Evolutionary conservation across 1,284 basidiomycete species (phyloP), one percentile per base, ranked within the genome.

Genomic region (Sporisorium reilianum): DNA sequence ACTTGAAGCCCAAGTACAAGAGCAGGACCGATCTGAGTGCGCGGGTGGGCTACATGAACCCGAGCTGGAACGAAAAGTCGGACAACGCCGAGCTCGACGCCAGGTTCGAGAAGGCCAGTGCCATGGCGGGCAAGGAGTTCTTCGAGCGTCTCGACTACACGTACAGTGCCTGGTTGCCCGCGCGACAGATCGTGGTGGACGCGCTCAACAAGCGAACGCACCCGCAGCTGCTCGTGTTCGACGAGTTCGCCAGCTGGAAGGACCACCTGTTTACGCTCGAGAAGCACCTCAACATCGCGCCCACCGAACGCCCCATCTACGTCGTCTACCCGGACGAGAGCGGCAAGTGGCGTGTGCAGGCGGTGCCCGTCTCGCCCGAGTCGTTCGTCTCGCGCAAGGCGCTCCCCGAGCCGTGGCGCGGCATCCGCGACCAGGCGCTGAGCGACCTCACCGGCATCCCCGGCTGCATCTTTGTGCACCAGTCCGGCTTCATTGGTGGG

Each of bases 401-500:
- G 1, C 87, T 99, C 40, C 96, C 97, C 2, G 94, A 97, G 85
- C 87, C 86, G 5, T 99, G 97, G 96, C 89, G 95, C 69, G 96
- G 97, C 10, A 86, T 96, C 41, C 88, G 97, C 46, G 97, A 99
- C 84, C 91, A 92, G 10, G 88, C 89, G 53, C 87, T 99, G 46
- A 91, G 90, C 50, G 87, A 90, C 75, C 86, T 90, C 14, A 90
- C 90, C 12, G 94, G 93, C 2, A 90, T 98, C 70, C 69, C 76
- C 1, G 93, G 91, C 1, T 90, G 94, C 57, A 90, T 97, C 61
- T 99, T 99, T 84, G 91, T 95, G 28, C 96, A 99, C 86, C 93
- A 94, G 1, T 92, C 91, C 64, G 96, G 96, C 3, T 99, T 99
- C 85, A 98, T 95, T 80, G 97, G 95, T 80, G 94, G 93, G 90